Evolutionary conservation across 108 stramenopile genomes (phyloP).

Genomic region (Thalassiosira profunda): DNA sequence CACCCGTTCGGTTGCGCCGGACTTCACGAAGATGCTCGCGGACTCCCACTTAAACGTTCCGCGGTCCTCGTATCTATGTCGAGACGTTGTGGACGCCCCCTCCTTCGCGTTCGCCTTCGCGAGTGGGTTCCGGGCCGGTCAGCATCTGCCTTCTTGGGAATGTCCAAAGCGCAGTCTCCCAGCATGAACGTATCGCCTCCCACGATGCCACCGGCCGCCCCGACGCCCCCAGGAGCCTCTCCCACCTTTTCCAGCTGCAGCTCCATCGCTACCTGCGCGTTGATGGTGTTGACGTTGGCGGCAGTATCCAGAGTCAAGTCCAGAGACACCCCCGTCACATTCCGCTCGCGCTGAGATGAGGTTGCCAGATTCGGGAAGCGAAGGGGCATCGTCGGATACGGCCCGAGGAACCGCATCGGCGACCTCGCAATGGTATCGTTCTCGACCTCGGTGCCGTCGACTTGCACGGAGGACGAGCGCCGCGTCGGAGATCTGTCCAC

Average conservation of each 20-base stretch:
- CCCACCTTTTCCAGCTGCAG: slow-evolving; percentile 59
- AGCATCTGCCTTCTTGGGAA: slow-evolving; percentile 1
- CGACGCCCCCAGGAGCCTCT: slow-evolving; percentile 60
- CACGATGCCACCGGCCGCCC: slow-evolving; percentile 55
- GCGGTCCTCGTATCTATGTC: no score
- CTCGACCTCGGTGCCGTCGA: neutral
- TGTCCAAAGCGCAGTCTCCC: slow-evolving; percentile 73
- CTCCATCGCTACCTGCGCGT: slow-evolving; percentile 65
- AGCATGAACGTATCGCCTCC: slow-evolving; percentile 72
- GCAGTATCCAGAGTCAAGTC: slow-evolving; percentile 84
- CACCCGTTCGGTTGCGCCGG: no score
- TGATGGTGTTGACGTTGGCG: slow-evolving; percentile 79
- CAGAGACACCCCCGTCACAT: slow-evolving; percentile 64
- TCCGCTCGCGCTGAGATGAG: slow-evolving; percentile 57
- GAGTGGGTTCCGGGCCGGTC: no score
- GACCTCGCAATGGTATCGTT: slow-evolving; percentile 45
- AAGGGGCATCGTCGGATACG: slow-evolving; percentile 70
- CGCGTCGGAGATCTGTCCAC: no score
- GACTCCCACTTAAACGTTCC: no score
- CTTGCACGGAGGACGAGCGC: no score
- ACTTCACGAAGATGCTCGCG: no score
- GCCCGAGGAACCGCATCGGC: slow-evolving; percentile 71
- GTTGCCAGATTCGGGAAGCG: slow-evolving; percentile 77
- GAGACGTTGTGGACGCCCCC: no score
- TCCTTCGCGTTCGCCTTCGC: no score